A percentile compares a stretch with the other conserved stretches of the same genome.
These are phyloP conservation scores for Chrysopogon serrulatus DNA, from an alignment of 176 grass and related monocot genomes.

Conservation along the genomic window DNA sequence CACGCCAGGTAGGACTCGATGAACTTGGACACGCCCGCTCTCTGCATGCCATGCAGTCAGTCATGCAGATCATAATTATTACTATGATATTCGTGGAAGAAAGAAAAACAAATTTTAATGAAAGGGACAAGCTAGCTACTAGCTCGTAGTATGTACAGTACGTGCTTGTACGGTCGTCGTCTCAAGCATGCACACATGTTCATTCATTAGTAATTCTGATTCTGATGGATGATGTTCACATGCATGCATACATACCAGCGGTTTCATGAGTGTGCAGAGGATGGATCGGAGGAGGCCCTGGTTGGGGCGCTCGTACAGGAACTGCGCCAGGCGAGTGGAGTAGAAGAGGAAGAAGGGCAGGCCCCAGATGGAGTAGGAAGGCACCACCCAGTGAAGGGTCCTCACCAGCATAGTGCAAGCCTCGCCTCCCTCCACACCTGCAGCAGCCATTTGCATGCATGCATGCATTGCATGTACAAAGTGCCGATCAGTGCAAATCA, in stretches of 20 bases:
- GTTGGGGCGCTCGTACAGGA: conserved; percentile 81
- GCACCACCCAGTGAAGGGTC: conserved; percentile 92
- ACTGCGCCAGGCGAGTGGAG: conserved; percentile 78
- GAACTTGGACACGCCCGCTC: conserved; percentile 76
- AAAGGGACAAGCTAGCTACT: no score
- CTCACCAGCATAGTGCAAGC: conserved; percentile 88
- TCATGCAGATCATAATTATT: neutral
- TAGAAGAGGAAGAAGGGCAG: conserved; percentile 95
- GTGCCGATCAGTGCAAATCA: neutral
- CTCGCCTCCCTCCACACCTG: conserved; percentile 63
- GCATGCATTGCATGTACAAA: no score
- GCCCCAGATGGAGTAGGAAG: conserved; percentile 97
- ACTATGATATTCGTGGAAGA: neutral
- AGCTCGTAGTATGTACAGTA: no score
- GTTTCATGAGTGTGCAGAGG: conserved; percentile 59
- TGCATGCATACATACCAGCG: conserved; percentile 50
- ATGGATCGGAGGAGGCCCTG: conserved; percentile 63
- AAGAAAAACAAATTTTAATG: neutral
- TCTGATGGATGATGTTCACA: no score
- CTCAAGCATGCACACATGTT: neutral
- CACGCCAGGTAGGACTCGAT: conserved; percentile 91
- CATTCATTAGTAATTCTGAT: neutral
- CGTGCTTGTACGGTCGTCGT: no score
- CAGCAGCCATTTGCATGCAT: neutral
- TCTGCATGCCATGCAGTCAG: conserved; percentile 22